phyloP scores from a whole-genome alignment of 768 basidiomycete species.

The Lepiota brunneoincarnata region DNA sequence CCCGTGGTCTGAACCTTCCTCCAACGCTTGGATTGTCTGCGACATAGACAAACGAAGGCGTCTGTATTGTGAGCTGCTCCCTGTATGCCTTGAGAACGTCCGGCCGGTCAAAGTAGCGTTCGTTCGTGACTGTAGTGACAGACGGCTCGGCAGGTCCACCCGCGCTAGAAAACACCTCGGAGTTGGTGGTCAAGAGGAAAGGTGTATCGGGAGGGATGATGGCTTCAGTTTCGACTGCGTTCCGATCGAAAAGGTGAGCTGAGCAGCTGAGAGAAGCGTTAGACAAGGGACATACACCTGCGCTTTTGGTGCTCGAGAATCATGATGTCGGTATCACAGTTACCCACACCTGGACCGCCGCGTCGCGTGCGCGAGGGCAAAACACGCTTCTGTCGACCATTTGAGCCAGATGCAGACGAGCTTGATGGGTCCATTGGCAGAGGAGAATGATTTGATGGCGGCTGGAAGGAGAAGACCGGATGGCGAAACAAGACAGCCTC shows the following conservation, averaged over 20 bases:
- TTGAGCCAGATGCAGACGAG: slow-evolving; percentile 1
- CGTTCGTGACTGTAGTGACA: slow-evolving; percentile 59
- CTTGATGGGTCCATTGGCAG: slow-evolving; percentile 7
- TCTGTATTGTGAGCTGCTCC: slow-evolving; percentile 72
- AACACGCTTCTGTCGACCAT: slow-evolving; percentile 68
- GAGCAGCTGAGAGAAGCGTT: slow-evolving; percentile 11
- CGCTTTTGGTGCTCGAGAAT: slow-evolving; percentile 79
- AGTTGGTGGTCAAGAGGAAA: slow-evolving; percentile 76
- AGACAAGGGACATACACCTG: slow-evolving; percentile 53
- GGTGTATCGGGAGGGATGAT: slow-evolving; percentile 63
- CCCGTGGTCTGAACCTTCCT: slow-evolving; percentile 68
- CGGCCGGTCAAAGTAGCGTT: slow-evolving; percentile 75
- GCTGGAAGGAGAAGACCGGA: background rate
- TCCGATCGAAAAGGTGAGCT: slow-evolving; percentile 11
- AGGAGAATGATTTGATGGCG: slow-evolving; percentile 5
- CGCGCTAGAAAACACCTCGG: slow-evolving; percentile 38
- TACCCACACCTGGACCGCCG: slow-evolving; percentile 79
- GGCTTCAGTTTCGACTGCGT: slow-evolving; percentile 67
- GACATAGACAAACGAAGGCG: slow-evolving; percentile 61
- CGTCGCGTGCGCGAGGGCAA: slow-evolving; percentile 79
- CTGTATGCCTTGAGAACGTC: slow-evolving; percentile 72
- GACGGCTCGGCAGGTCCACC: slow-evolving; percentile 31
- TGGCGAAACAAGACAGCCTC: no score
- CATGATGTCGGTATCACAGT: slow-evolving; percentile 76
- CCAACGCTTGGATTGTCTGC: slow-evolving; percentile 50